Base-by-base conservation (phyloP, 2,329 filamentous ascomycete genomes). In the Calonectria crousiana region DNA sequence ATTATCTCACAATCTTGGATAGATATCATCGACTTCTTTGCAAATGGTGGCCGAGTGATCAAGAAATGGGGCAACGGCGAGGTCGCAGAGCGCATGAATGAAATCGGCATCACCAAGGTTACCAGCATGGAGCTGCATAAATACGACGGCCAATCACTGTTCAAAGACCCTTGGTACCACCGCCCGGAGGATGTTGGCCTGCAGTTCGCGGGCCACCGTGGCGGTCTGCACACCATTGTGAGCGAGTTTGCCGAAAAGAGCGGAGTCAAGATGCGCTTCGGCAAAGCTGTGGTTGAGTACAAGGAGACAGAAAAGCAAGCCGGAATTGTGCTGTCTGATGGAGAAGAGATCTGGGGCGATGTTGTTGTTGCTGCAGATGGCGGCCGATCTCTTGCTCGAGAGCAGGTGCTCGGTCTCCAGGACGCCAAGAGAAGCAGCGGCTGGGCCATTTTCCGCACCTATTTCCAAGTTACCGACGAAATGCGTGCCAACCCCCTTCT, bases 1-100 rank as follows among this genome's bases (percentile, higher is more conserved):
- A 30, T n/a, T 5, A 18, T 13, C 64, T 67, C 4, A 67, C 47
- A 14, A 6, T 52, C 4, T 20, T 26, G 10, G 9, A 34, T 36
- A 71, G 77, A 78, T 6, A 78, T 78, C 6, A 78, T 79, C 10
- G 77, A 76, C 0, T 78, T 78, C 20, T 76, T 76, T 4, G 67
- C 71, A 1, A 78, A 78, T 56, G 77, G 77, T 4, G 77, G 77
- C 5, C 62, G 77, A 3, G 34, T 72, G 16, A 72, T 72, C 28
- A 38, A 4, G 1, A 60, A n/a, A 23, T 72, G 69, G 69, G 69
- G 52, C 18, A 65, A 56, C 13, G 69, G 69, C 20, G 51, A 67
- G 44, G 64, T 72, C 9, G 62, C 69, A 9, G n/a, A 44, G 6
- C 18, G 44, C 6, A 36, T 72, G 20, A 60, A 56, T 18, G 52